Evolutionary conservation across 2,329 filamentous ascomycete species (phyloP), one percentile per base, ranked within the genome.

Genomic region (Aureobasidium sp.): DNA sequence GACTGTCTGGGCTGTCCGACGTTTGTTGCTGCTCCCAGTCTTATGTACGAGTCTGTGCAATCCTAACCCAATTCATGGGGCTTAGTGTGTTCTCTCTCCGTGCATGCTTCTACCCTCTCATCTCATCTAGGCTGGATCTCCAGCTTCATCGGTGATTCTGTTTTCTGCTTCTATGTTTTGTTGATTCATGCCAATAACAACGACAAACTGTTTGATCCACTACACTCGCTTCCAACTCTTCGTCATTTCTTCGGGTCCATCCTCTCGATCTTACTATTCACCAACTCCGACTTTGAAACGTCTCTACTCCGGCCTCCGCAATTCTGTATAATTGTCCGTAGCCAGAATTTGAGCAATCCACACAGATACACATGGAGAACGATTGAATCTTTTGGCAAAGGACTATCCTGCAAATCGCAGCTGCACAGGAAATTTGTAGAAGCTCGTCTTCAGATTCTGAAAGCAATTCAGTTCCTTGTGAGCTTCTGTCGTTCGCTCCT

Each of bases 1-100:
- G 60, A 56, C 42, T 54, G 40, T 47, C 48, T 61, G 50, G 40
- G 48, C 48, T 61, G 48, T 53, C 59, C 35, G 60, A 61, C 29
- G 19, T 56, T 45, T 48, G 48, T 42, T 47, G 40, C 40, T 50
- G 40, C 42, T 48, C 45, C 27, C 60, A 61, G 31, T 45, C 49
- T 54, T 50, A 22, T 48, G 60, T 48, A 54, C 50, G 60, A 42
- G 40, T 39, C 33, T 56, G 49, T 61, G 49, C 57, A 60, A 50
- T 58, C 19, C 42, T 39, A 48, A 58, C 40, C 33, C 42, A 47
- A 47, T 48, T 58, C 42, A 58, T 6, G 42, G 54, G 42, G 29
- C 42, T 48, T 27, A 48, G 54, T 39, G 14, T 14, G 42, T 58
- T 24, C 22, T 15, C 33, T 39, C 44, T 49, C 44, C 44, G 17